Evolutionary conservation across 768 basidiomycete species (phyloP), one percentile per base, ranked within the genome.

Genomic region (Xerocomellus intermedius): DNA sequence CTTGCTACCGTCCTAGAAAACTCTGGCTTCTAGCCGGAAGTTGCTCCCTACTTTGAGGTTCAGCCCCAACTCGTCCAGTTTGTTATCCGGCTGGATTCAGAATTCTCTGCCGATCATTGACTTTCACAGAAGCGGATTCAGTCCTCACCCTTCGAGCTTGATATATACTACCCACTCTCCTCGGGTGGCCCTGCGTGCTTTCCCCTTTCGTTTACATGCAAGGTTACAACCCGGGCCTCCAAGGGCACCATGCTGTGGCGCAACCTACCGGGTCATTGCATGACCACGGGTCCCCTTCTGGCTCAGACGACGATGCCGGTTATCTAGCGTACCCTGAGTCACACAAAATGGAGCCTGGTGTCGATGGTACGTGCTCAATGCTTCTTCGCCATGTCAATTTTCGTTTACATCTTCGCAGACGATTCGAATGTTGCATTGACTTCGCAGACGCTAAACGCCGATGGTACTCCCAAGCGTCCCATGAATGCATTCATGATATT

Each of bases 401-500:
- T 58, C 57, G 45, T 51, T 62, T 47, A 56, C 38, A 44, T 36
- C 32, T 54, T 52, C 6, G 50, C 55, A 75, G 76, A 75, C 42
- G 78, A 79, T 59, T 59, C 71, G 24, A 72, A 77, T 58, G 58
- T 66, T 45, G 74, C 85, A 2, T 71, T 91, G 67, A 92, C 85
- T 19, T 82, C 82, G 4, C 91, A 93, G 71, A 85, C 88, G 14
- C 79, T 93, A 54, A 94, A 94, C 68, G 79, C 88, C 2, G 91
- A 94, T 62, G 91, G 91, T 26, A 92, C 90, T 44, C 91, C 91
- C 24, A 92, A 92, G 68, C 84, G 91, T 13, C 91, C 91, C 33
- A 93, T 94, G 91, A 94, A 94, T 69, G 91, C 91, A 21, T 94
- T 94, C 76, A 93, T 94, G 91, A 93, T 94, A 56, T 94, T 92